Conservation (phyloP, 768 basidiomycete species). For the Omphalotus guepiniiformis region DNA sequence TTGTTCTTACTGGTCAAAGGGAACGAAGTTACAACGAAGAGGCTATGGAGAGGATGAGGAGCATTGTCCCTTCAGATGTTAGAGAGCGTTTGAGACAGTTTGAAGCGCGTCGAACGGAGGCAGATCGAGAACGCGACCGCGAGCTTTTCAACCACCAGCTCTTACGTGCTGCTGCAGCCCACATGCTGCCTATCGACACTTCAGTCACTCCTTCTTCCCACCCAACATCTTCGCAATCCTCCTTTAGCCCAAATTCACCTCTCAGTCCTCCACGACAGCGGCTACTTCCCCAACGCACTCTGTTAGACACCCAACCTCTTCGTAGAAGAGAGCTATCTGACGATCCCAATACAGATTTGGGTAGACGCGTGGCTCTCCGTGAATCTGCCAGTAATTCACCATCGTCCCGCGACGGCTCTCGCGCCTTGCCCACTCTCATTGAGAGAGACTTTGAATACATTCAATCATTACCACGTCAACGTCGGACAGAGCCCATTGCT, state of each 20-base stretch:
- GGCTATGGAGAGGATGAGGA: slow-evolving; percentile 5
- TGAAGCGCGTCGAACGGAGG: slow-evolving; percentile 1
- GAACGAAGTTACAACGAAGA: slow-evolving; percentile 6
- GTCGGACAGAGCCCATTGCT: slow-evolving; percentile 20
- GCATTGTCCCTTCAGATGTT: slow-evolving; percentile 7
- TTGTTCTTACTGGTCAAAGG: slow-evolving; percentile 25
- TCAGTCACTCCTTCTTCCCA: slow-evolving; percentile 8
- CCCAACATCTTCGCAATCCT: slow-evolving; percentile 13
- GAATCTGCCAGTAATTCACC: slow-evolving; percentile 22
- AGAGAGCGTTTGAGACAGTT: slow-evolving; percentile 10
- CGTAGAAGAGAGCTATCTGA: slow-evolving; percentile 24
- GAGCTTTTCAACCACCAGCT: background rate
- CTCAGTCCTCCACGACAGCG: slow-evolving; percentile 15
- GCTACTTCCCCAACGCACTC: slow-evolving; percentile 20
- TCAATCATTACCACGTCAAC: slow-evolving; percentile 17
- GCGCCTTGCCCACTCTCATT: slow-evolving; percentile 16
- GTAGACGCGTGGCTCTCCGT: slow-evolving; percentile 37
- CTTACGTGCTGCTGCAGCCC: slow-evolving; percentile 8
- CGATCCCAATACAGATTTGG: slow-evolving; percentile 34
- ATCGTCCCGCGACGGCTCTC: slow-evolving; percentile 9
- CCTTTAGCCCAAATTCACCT: slow-evolving; percentile 16
- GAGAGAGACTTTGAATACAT: slow-evolving; percentile 23
- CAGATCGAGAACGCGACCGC: background rate
- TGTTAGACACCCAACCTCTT: slow-evolving; percentile 20
- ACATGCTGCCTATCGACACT: slow-evolving; percentile 8